A percentile compares a stretch with the other conserved stretches of the same genome.
phyloP scores from a whole-genome alignment of 73 alveolate genomes.

The Paramecium biaurelia region DNA sequence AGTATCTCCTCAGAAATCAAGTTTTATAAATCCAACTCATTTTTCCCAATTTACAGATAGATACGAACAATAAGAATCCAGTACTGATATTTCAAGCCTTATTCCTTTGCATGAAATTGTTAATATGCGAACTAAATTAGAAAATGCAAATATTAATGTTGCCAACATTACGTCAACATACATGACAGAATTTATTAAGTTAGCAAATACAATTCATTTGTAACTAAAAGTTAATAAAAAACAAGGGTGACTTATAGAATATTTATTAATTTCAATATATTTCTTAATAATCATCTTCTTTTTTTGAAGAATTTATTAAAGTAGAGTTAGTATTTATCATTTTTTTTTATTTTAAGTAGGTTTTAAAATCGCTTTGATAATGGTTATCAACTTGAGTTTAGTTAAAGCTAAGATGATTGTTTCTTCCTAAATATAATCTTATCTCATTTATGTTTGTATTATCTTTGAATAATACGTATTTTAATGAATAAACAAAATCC shows the following conservation, averaged over 20 bases:
- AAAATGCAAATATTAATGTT: background rate
- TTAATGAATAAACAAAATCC: background rate
- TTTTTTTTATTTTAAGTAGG: background rate
- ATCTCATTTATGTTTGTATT: background rate
- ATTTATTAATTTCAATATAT: background rate
- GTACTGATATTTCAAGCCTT: background rate
- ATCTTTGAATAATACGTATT: background rate
- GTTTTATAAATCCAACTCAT: background rate
- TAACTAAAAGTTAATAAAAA: background rate
- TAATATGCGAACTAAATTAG: constrained; percentile 23
- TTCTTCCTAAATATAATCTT: background rate
- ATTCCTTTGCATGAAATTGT: constrained; percentile 38
- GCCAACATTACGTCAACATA: background rate
- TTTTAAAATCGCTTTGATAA: background rate
- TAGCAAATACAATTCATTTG: background rate
- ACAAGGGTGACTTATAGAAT: background rate
- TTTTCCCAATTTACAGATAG: background rate
- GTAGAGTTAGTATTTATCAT: background rate
- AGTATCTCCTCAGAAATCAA: background rate
- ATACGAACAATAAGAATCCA: background rate
- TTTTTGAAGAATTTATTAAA: background rate
- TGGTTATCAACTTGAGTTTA: background rate
- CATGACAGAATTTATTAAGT: background rate
- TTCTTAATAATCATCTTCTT: background rate
- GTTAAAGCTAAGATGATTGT: background rate